Evolutionary conservation across 306 rosid genomes (phyloP).

Genomic region (Dalbergia cochinchinensis): DNA sequence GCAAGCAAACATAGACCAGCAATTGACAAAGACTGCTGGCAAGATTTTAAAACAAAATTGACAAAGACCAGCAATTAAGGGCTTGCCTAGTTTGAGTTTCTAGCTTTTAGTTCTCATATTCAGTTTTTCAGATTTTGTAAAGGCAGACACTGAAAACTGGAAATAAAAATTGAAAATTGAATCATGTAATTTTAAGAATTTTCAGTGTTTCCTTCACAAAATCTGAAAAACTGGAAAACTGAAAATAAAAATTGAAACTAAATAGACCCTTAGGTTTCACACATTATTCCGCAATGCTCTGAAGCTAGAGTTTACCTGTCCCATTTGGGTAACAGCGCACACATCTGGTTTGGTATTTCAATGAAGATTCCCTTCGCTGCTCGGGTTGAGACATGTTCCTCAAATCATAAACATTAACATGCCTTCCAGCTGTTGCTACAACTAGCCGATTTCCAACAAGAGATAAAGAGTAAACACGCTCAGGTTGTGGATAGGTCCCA

Average conservation of each 20-base stretch:
- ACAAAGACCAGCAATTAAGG: too few species aligned
- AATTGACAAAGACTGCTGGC: too few species aligned
- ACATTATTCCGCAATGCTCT: background rate
- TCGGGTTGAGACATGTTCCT: conserved; percentile 99
- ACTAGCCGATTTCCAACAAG: conserved; percentile 94
- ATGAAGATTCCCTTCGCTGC: conserved; percentile 94
- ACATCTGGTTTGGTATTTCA: conserved; percentile 95
- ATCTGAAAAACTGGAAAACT: too few species aligned
- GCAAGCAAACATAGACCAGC: background rate
- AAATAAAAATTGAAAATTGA: too few species aligned
- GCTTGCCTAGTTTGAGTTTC: too few species aligned
- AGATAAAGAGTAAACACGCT: conserved; percentile 97
- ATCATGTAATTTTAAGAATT: too few species aligned
- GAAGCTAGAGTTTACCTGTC: conserved; percentile 67
- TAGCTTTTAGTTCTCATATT: too few species aligned
- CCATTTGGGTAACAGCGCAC: conserved; percentile 98
- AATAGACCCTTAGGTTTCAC: too few species aligned
- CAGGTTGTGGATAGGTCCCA: conserved; percentile 93
- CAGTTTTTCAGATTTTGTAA: too few species aligned
- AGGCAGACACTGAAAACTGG: too few species aligned
- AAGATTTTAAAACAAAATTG: too few species aligned
- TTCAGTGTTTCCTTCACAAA: background rate
- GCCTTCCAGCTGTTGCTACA: conserved; percentile 98
- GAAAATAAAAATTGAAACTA: too few species aligned
- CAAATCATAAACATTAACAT: conserved; percentile 92